Base-by-base conservation (phyloP, 2,329 filamentous ascomycete species). In the Emericellopsis cladophorae region DNA sequence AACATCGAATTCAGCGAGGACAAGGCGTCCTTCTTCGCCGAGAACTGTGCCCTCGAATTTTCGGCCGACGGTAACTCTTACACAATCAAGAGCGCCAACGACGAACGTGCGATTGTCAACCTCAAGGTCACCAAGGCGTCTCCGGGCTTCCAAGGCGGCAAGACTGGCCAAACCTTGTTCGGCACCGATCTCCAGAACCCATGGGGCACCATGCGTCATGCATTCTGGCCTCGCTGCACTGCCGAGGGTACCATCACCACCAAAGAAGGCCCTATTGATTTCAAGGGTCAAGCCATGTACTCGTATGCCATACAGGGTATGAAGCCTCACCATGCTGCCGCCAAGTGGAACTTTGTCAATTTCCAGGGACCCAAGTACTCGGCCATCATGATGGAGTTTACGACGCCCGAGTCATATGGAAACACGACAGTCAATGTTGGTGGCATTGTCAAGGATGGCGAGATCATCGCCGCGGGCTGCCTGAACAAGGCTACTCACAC, bases 281-380 rank as follows among this genome's bases (percentile, higher is more conserved):
- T 95, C 59, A 81, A 77, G 54, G 90, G 90, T 43, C 76, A 71
- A 47, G 88, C 80, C 26, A 68, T 93, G 53, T 90, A 88, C 64
- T 72, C 82, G 49, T 83, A 92, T 60, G 89, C 87, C 33, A 67
- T 96, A 39, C 92, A 96, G 66, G 92, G 89, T 59, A 96, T 96
- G 90, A 98, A 98, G 74, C 92, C 92, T 33, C 92, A 98, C 61
- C 93, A 98, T 59, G 84, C 88, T 44, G 89, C 90, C 46, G 79
- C 84, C 24, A 79, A 76, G 47, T 98, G 92, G 92, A 95, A 92
- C 64, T 98, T 95, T 67, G 72, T 77, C 61, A 78, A 89, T 64
- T 95, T 95, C 68, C 89, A 96, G 59, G 81, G 85, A 12, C 82
- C 87, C 18, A 86, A 71, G 16, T 84, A 87, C 66, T 92, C 89